Evolutionary conservation across 1,139 yeast genomes (phyloP).

Genomic region (Pichia sp.): DNA sequence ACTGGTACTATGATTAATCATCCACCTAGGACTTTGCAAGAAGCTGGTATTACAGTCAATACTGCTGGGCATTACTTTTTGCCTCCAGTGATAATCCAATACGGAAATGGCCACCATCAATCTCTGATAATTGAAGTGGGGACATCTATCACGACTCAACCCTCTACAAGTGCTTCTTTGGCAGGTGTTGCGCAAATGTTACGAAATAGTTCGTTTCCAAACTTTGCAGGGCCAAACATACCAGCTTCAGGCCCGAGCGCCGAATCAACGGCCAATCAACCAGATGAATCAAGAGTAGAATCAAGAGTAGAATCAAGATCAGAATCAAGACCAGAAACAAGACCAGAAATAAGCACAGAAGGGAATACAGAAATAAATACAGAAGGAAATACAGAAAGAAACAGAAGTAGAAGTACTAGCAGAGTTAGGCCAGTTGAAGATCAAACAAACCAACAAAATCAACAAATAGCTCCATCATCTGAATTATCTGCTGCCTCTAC

Average conservation of each 20-base stretch:
- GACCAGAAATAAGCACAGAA: too few relatives aligned
- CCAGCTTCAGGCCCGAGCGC: neutral
- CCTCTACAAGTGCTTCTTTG: slow-evolving; percentile 3
- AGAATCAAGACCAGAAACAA: too few relatives aligned
- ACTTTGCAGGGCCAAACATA: neutral
- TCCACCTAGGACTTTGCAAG: slow-evolving; percentile 4
- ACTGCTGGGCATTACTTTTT: slow-evolving; percentile 22
- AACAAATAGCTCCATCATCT: neutral
- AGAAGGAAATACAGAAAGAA: too few relatives aligned
- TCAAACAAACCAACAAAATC: neutral
- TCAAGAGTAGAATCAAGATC: too few relatives aligned
- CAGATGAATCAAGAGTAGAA: too few relatives aligned
- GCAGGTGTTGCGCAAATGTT: slow-evolving; percentile 5
- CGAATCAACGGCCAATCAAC: neutral
- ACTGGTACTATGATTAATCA: neutral
- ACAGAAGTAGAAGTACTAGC: too few relatives aligned
- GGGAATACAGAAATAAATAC: too few relatives aligned
- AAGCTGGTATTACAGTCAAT: slow-evolving; percentile 18
- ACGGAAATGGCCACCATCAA: slow-evolving; percentile 26
- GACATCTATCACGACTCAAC: slow-evolving; percentile 7
- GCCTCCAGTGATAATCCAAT: slow-evolving; percentile 26
- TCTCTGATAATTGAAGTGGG: slow-evolving; percentile 27
- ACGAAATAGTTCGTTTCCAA: slow-evolving; percentile 3
- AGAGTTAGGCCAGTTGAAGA: neutral
- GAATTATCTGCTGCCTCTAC: neutral